These are phyloP conservation scores for Penicillium steckii DNA, from an alignment of 495 filamentous ascomycete species.

Conservation along the genomic window DNA sequence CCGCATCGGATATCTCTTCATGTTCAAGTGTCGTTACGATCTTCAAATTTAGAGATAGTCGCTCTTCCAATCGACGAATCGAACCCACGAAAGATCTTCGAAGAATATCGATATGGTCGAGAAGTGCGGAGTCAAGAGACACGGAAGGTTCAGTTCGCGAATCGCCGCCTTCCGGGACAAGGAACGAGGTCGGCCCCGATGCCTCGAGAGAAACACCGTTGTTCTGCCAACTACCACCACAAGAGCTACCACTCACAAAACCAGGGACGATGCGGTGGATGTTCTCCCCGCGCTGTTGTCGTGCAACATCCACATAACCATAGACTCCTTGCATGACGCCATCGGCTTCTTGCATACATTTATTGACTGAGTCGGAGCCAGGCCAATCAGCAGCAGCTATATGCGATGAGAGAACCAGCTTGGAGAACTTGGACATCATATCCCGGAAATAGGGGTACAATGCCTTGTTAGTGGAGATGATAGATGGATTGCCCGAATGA, in stretches of 20 bases:
- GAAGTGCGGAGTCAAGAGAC: constrained; percentile 67
- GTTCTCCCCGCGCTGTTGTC: constrained; percentile 83
- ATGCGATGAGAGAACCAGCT: constrained; percentile 96
- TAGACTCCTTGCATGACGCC: constrained; percentile 91
- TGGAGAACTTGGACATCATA: constrained; percentile 99
- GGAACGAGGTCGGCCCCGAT: constrained; percentile 70
- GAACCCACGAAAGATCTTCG: constrained; percentile 75
- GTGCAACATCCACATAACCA: constrained; percentile 92
- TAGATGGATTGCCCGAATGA: constrained; percentile 97
- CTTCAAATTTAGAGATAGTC: constrained; percentile 72
- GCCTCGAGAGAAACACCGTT: constrained; percentile 73
- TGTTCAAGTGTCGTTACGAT: constrained; percentile 70
- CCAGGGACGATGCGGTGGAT: constrained; percentile 89
- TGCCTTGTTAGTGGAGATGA: constrained; percentile 94
- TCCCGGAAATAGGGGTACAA: constrained; percentile 97
- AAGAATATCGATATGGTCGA: constrained; percentile 82
- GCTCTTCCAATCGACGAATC: constrained; percentile 82
- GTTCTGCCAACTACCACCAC: constrained; percentile 90
- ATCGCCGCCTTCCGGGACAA: constrained; percentile 76
- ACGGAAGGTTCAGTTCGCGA: constrained; percentile 69
- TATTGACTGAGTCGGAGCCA: constrained; percentile 78
- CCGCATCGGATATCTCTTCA: constrained; percentile 66
- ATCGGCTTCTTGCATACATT: constrained; percentile 93
- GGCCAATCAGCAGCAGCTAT: constrained; percentile 95
- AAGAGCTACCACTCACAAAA: constrained; percentile 78